These are phyloP conservation scores for Candida yuanshanica DNA, from an alignment of 805 yeast species.

Conservation along the genomic window DNA sequence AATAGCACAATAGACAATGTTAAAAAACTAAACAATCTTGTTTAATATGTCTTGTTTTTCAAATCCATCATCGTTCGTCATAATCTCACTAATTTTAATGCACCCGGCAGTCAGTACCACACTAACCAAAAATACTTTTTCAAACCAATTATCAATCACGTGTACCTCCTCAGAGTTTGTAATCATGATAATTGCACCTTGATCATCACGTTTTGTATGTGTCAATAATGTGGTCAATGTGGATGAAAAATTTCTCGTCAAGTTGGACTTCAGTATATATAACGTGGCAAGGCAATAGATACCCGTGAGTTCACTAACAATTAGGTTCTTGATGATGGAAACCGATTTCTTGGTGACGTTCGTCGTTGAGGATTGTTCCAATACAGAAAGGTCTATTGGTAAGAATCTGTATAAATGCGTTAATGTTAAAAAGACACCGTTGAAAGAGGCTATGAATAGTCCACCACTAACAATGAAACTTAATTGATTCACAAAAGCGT, in stretches of 20 bases:
- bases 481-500: conserved; percentile 30
- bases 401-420: conserved; percentile 41
- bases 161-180: conserved; percentile 13
- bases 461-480: conserved; percentile 50
- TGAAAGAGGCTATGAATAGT: conserved; percentile 56
- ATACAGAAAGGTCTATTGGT: conserved; percentile 29
- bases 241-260: conserved; percentile 28
- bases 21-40: conserved; percentile 10
- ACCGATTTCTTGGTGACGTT: conserved; percentile 20
- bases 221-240: conserved; percentile 27
- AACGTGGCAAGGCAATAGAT: conserved; percentile 35
- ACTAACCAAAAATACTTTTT: conserved; percentile 29
- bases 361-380: conserved; percentile 7
- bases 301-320: conserved; percentile 34
- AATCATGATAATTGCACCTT: conserved; percentile 7
- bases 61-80: conserved; percentile 18
- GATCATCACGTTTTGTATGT: conserved; percentile 12
- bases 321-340: conserved; percentile 33
- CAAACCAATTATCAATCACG: conserved; percentile 36
- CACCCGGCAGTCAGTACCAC: conserved; percentile 25
- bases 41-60: conserved; percentile 12
- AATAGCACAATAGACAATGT: not conserved
- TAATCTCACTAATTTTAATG: conserved; percentile 17
- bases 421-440: conserved; percentile 57
- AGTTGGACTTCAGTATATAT: conserved; percentile 33